Percentiles rank a stretch among this genome's conserved stretches.
phyloP scores from a whole-genome alignment of 257 asterid genomes.

The Anisodus acutangulus region DNA sequence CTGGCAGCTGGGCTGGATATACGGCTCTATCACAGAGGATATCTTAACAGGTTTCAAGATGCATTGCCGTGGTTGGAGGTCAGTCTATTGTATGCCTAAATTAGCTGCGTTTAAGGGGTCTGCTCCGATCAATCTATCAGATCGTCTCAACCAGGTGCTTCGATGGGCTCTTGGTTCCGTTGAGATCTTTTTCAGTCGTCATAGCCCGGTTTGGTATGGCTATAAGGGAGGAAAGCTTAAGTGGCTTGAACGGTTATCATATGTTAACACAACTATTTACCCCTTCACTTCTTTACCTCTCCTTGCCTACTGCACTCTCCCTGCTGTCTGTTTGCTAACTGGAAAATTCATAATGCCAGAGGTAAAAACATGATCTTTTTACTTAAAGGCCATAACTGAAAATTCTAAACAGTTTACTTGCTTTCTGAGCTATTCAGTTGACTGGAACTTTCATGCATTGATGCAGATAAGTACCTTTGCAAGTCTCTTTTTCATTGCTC shows the following conservation, averaged over 20 bases:
- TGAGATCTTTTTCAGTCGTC: conserved; percentile 89
- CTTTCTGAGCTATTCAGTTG: not conserved
- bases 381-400: not conserved
- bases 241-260: conserved; percentile 89
- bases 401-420: conserved; percentile 8
- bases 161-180: conserved; percentile 97
- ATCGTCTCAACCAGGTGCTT: conserved; percentile 92
- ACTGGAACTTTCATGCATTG: not conserved
- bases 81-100: conserved; percentile 87
- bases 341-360: conserved; percentile 95
- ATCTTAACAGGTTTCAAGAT: conserved; percentile 94
- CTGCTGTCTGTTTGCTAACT: conserved; percentile 88
- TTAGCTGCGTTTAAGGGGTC: conserved; percentile 88
- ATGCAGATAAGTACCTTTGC: conserved; percentile 87
- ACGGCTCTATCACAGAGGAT: conserved; percentile 94
- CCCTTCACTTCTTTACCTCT: conserved; percentile 93
- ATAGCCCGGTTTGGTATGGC: conserved; percentile 86
- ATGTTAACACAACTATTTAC: conserved; percentile 78
- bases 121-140: conserved; percentile 90
- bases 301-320: conserved; percentile 89
- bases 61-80: conserved; percentile 98
- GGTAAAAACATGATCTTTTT: conserved; percentile 45
- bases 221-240: conserved; percentile 80
- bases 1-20: conserved; percentile 94
- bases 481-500: conserved; percentile 90